Evolutionary conservation across 2,329 filamentous ascomycete species (phyloP), one percentile per base, ranked within the genome.

Genomic region (Colletotrichum ledebouriae): DNA sequence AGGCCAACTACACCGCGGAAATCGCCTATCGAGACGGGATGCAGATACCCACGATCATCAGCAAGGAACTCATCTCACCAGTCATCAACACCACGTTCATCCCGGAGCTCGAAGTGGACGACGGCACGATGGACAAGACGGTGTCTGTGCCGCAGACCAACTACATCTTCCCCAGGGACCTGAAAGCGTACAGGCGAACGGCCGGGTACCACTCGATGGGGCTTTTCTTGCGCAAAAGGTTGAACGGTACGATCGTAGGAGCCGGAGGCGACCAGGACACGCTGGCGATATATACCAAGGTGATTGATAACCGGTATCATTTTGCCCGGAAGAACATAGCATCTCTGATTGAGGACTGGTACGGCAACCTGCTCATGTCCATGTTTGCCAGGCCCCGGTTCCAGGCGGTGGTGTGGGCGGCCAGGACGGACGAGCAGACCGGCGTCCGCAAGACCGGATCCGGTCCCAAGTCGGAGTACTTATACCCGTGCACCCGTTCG

Each of bases 261-360:
- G 61, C 66, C 15, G 72, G 65, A 37, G 70, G 71, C 6, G 71
- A 76, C 4, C 73, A 67, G n/a, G 69, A 71, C 47, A 76, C 76
- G 1, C 73, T 78, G 6, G 75, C 79, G 9, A 74, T 78, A 3
- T 79, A 79, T 57, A 83, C 82, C 5, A 76, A 77, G n/a, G 74
- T 84, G 3, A 73, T 83, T 10, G 74, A 78, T 55, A 73, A 58
- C 25, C 73, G 58, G 15, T 73, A 75, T 7, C 76, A 70, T 41
- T 73, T 76, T 46, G 69, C 73, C 10, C 70, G 67, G 6, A 25
- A 65, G 1, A 67, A 78, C 47, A 59, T 80, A 2, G 52, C 50
- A 9, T 20, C 60, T 0, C 53, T 63, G 4, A 63, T 80, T 25
- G 72, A 75, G 46, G 63, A 58, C 1, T 70, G 76, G 15, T 78